These are phyloP conservation scores for Pilatotrama ljubarskyi DNA, from an alignment of 768 basidiomycete species.

Conservation along the genomic window DNA sequence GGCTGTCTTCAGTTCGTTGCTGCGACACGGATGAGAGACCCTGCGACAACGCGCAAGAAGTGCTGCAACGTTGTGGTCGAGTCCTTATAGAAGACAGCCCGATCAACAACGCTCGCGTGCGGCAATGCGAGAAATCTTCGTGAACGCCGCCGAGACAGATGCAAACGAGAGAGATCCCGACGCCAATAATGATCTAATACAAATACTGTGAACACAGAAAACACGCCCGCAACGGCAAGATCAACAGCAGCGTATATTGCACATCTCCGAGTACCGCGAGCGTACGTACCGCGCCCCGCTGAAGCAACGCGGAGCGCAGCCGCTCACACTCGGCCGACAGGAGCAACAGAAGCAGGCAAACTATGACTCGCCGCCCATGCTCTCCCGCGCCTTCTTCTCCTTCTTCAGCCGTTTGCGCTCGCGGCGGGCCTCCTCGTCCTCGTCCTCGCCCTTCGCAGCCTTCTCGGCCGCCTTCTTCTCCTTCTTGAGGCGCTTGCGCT, in stretches of 20 bases:
- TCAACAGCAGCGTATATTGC: conserved; percentile 18
- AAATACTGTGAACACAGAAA: conserved; percentile 7
- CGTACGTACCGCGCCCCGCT: not conserved
- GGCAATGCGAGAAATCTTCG: not conserved
- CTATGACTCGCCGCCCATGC: conserved; percentile 35
- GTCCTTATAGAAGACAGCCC: too few species aligned
- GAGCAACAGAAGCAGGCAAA: not conserved
- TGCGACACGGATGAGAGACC: too few species aligned
- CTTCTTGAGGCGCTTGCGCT: conserved; percentile 34
- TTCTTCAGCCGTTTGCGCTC: conserved; percentile 36
- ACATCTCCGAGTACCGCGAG: not conserved
- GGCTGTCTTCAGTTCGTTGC: too few species aligned
- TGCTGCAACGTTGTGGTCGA: too few species aligned
- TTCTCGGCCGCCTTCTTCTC: conserved; percentile 37
- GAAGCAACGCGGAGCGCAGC: not conserved
- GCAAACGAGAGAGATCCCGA: not conserved
- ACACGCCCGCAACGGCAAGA: conserved; percentile 7
- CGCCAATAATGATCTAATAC: conserved; percentile 6
- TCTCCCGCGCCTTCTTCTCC: conserved; percentile 42
- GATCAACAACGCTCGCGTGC: not conserved
- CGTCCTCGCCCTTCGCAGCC: conserved; percentile 58
- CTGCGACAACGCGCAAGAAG: too few species aligned
- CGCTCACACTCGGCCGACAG: not conserved
- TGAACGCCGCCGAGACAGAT: not conserved
- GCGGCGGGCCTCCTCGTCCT: conserved; percentile 39